Evolutionary conservation across 371 early-diverging fungal genomes (phyloP), one percentile per base, ranked within the genome.

Genomic region (Mucor mucedo): DNA sequence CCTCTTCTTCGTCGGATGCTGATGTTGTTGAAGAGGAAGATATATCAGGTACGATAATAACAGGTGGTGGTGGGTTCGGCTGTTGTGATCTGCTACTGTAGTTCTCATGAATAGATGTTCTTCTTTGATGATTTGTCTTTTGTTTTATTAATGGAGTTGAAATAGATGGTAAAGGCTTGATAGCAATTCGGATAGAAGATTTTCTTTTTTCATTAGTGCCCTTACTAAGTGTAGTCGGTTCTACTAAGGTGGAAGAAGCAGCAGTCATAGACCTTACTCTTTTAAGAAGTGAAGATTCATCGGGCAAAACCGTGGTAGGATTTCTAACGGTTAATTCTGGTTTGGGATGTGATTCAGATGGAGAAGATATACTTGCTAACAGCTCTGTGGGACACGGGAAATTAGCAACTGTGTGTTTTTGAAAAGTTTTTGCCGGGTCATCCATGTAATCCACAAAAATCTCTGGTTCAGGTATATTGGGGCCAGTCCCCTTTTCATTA

Each of bases 401-500:
- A 57, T 80, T 44, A n/a, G 69, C 75, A 30, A 75, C 33, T 41
- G 71, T 65, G 60, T 73, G 62, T 42, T 72, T 60, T 62, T 79
- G 73, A 59, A 82, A 41, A 32, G 84, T 63, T 63, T 82, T 75
- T 57, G 73, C 27, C 59, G 80, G 62, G 65, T 84, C 75, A 65
- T 78, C 77, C 38, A 70, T 57, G 29, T 78, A 81, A 47, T 75
- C 65, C 3, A 78, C 79, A 63, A 75, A 81, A 1, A 75, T 55
- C 32, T 78, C 77, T 1, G 76, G 71, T 48, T 71, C 82, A 62
- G 82, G 82, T 50, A 81, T 81, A 65, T 75, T 66, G 8, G 89
- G 85, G 0, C 96, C 96, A 0, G 96, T 95, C 3, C 89, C 87
- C 65, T 81, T 84, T 30, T 77, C 78, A 14, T 87, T 79, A 33